These are phyloP conservation scores for Globisporangium solare DNA, from an alignment of 352 stramenopile species.

Conservation along the genomic window DNA sequence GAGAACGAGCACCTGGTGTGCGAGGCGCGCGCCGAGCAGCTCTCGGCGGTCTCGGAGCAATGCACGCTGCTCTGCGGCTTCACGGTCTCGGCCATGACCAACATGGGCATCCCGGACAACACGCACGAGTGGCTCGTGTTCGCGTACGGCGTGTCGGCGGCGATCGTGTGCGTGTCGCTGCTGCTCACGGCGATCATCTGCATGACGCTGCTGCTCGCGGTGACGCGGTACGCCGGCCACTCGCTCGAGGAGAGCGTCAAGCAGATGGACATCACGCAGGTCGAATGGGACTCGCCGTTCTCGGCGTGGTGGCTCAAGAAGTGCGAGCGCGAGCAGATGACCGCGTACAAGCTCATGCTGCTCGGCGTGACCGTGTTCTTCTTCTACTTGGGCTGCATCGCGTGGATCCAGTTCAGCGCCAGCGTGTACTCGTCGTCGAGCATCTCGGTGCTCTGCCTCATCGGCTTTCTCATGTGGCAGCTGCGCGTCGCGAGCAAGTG, in stretches of 20 bases:
- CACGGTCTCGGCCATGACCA: constrained; percentile 61
- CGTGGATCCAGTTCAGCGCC: constrained; percentile 66
- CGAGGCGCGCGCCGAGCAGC: constrained; percentile 64
- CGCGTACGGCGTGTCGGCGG: constrained; percentile 38
- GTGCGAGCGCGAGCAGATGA: constrained; percentile 69
- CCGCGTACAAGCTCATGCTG: constrained; percentile 69
- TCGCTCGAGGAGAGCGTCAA: constrained; percentile 52
- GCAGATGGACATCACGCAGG: constrained; percentile 30
- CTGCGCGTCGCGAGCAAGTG: constrained; percentile 68
- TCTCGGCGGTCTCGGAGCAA: constrained; percentile 65
- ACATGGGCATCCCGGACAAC: constrained; percentile 40
- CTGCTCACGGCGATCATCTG: constrained; percentile 62
- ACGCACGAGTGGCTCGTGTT: constrained; percentile 31
- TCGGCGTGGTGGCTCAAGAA: constrained; percentile 56
- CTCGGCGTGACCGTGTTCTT: constrained; percentile 68
- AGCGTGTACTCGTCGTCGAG: constrained; percentile 32
- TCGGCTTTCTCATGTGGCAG: constrained; percentile 58
- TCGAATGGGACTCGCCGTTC: constrained; percentile 59
- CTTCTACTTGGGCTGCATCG: constrained; percentile 51
- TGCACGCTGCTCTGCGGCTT: constrained; percentile 65
- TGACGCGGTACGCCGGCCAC: constrained; percentile 57
- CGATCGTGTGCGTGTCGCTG: constrained; percentile 49
- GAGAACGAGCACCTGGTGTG: constrained; percentile 61
- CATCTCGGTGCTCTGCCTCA: constrained; percentile 43
- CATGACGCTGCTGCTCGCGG: constrained; percentile 58